Conservation (phyloP, 306 rosid genomes). For the Echinosophora koreensis region DNA sequence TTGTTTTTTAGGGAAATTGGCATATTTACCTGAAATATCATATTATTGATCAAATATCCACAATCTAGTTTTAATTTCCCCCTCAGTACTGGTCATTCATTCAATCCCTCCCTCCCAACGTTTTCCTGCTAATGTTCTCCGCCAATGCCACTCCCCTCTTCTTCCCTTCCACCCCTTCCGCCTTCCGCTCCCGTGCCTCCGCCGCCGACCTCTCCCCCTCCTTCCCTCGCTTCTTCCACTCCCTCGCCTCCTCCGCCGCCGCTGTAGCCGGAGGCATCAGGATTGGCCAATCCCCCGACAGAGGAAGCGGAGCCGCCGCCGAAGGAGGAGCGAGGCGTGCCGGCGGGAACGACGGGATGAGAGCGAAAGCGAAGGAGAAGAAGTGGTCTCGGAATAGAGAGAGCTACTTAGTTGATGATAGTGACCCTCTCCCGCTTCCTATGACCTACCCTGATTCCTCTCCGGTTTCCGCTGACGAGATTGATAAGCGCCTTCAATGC, state of each 20-base stretch:
- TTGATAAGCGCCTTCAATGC: constrained; percentile 82
- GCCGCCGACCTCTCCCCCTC: constrained; percentile 59
- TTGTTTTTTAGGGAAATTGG: no score
- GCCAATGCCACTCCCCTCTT: constrained; percentile 56
- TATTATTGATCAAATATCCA: no score
- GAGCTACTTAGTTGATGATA: constrained; percentile 73
- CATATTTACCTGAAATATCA: no score
- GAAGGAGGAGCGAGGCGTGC: constrained; percentile 51
- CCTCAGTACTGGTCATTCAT: not conserved
- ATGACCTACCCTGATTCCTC: constrained; percentile 84
- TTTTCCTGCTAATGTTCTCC: constrained; percentile 65
- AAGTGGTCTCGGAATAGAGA: constrained; percentile 82
- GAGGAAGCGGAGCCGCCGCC: constrained; percentile 53
- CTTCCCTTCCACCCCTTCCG: constrained; percentile 44
- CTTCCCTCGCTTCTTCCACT: constrained; percentile 63
- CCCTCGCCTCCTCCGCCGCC: constrained; percentile 56
- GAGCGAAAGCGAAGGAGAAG: constrained; percentile 75
- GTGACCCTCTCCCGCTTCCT: constrained; percentile 86
- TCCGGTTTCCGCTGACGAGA: constrained; percentile 73
- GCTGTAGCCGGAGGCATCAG: constrained; percentile 55
- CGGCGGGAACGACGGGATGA: constrained; percentile 52
- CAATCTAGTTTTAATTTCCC: not conserved
- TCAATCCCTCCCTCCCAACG: not conserved
- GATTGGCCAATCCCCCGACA: constrained; percentile 57
- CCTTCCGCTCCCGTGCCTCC: constrained; percentile 62